These are phyloP conservation scores for Naganishia liquefaciens DNA, from an alignment of 1,284 basidiomycete genomes.

Conservation along the genomic window DNA sequence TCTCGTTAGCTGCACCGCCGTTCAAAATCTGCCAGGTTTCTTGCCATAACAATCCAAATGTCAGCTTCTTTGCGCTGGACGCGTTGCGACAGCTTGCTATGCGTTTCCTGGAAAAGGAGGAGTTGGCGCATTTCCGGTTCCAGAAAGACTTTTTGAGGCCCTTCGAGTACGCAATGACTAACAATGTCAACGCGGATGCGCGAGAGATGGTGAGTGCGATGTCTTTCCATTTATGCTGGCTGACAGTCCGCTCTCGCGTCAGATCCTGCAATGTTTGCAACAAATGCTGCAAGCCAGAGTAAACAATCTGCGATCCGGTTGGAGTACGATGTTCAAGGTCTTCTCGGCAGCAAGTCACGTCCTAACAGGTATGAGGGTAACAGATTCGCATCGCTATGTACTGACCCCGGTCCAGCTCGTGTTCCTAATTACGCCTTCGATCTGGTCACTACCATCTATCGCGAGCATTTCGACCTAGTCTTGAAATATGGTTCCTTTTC, in stretches of 20 bases:
- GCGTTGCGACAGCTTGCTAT: conserved; percentile 97
- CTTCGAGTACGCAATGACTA: conserved; percentile 96
- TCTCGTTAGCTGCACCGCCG: too few species aligned
- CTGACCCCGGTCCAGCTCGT: conserved; percentile 62
- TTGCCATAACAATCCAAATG: conserved; percentile 95
- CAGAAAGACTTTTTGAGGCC: conserved; percentile 99
- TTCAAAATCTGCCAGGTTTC: conserved; percentile 66
- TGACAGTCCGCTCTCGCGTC: neutral
- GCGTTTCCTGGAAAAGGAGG: conserved; percentile 98
- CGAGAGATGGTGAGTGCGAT: conserved; percentile 82
- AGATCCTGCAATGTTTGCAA: conserved; percentile 95
- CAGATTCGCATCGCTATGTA: neutral
- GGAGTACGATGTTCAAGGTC: conserved; percentile 98
- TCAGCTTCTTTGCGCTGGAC: conserved; percentile 95
- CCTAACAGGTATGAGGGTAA: conserved; percentile 67
- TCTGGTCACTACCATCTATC: conserved; percentile 87
- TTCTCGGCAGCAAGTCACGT: conserved; percentile 95
- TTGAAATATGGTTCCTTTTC: conserved; percentile 92
- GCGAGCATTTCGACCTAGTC: conserved; percentile 85
- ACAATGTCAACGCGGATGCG: conserved; percentile 92
- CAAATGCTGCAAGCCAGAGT: conserved; percentile 98
- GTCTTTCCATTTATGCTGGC: neutral
- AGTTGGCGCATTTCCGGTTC: conserved; percentile 97
- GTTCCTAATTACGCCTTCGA: conserved; percentile 95
- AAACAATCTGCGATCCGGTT: conserved; percentile 94